Conservation (phyloP, 805 yeast genomes). For the Lipomyces japonicus region DNA sequence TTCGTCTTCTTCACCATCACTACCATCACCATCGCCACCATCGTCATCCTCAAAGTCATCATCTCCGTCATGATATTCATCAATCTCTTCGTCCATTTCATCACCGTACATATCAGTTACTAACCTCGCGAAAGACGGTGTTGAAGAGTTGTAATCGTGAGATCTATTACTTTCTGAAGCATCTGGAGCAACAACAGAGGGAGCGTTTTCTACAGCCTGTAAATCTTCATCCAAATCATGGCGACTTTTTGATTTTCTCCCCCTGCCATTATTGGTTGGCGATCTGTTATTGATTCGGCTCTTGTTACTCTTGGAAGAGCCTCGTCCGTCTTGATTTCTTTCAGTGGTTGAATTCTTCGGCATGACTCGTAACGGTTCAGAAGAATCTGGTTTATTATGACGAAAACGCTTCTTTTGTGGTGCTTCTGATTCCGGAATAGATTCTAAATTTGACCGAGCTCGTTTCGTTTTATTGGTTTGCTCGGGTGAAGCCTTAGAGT, state of each 20-base stretch:
- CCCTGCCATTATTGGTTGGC: constrained; percentile 3
- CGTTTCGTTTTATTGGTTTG: too few species aligned
- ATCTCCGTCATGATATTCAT: constrained; percentile 16
- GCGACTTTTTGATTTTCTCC: constrained; percentile 16
- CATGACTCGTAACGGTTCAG: too few species aligned
- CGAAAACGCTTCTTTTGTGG: too few species aligned
- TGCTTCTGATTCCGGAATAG: too few species aligned
- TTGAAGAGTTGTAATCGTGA: not conserved
- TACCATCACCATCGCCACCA: constrained; percentile 35
- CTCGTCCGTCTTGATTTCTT: too few species aligned
- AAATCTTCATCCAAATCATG: constrained; percentile 21
- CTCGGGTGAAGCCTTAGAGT: too few species aligned
- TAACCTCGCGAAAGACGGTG: not conserved
- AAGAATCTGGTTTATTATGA: too few species aligned
- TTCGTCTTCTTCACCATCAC: constrained; percentile 30
- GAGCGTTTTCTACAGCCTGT: constrained; percentile 16
- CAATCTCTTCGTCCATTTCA: constrained; percentile 24
- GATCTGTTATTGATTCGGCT: constrained; percentile 3
- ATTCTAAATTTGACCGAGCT: too few species aligned
- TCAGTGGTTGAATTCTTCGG: too few species aligned
- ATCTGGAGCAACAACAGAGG: constrained; percentile 14
- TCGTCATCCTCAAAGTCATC: constrained; percentile 31
- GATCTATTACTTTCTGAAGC: not conserved
- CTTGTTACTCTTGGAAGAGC: not conserved
- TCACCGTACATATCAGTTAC: constrained; percentile 16